Base-by-base conservation (phyloP, 257 asterid species). In the Penstemon barbatus region DNA sequence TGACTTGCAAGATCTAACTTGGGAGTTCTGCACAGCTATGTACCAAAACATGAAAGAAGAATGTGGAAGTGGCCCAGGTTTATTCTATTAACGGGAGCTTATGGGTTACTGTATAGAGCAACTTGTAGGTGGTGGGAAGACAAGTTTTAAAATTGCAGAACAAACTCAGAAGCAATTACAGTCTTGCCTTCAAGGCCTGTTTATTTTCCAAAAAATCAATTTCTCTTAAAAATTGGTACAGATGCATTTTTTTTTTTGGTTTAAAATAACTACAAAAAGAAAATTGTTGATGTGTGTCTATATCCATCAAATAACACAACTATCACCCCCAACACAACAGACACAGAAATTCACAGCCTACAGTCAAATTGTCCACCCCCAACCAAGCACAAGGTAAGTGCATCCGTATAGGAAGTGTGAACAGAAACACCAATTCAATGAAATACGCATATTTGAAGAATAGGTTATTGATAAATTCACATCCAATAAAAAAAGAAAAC, bases 271-370 rank as follows among this genome's bases (percentile, higher is more conserved):
- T 7, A 7, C 51, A 46, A 38, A 43, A 59, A 6, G 3, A 12
- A 40, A 38, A 7, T 9, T 6, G 8, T 38, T 1, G 18, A 43
- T 36, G 36, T n/a, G 58, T n/a, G 40, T 4, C 13, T 4, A 10
- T 19, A 51, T 9, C 39, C 69, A 18, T 44, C 48, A 45, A 0
- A 38, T 44, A 44, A 45, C 33, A 59, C 7, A 38, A 38, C 49
- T 42, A 50, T 40, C 52, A 73, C 52, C 2, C 59, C 46, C 36
- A 65, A 39, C 51, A 59, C 41, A 73, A 39, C 57, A 25, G 33
- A 2, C 33, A 25, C 33, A 25, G 33, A 25, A 25, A 25, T 25
- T 25, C 33, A 25, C 33, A 25, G 33, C 33, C 33, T 25, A 0
- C 33, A 25, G 2, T 25, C 33, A 25, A 25, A 25, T 25, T 46